Evolutionary conservation across 169 alveolate species (phyloP).

Genomic region (Cytauxzoon felis): DNA sequence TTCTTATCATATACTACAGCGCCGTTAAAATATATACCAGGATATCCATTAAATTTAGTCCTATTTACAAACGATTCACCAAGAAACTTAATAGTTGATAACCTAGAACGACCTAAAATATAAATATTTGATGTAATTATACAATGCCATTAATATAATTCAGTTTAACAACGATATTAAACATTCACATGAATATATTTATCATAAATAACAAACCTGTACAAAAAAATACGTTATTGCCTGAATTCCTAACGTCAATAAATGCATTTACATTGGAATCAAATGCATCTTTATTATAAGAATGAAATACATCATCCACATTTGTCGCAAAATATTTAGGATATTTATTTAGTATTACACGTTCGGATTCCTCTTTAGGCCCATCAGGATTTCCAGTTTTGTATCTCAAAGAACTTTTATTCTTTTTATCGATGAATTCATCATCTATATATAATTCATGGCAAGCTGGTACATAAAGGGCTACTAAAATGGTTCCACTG

Average conservation of each 20-base stretch:
- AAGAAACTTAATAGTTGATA: constrained; percentile 8
- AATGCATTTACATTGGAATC: constrained; percentile 46
- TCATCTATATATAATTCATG: no score
- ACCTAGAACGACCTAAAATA: constrained; percentile 10
- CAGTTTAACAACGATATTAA: no score
- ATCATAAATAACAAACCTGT: constrained; percentile 46
- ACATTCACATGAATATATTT: no score
- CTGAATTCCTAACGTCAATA: neutral
- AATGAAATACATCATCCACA: constrained; percentile 52
- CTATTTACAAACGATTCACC: constrained; percentile 22
- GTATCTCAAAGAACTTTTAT: no score
- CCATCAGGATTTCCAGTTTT: no score
- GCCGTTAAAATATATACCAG: constrained; percentile 62
- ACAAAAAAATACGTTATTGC: constrained; percentile 35
- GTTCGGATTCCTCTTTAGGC: no score
- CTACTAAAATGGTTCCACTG: no score
- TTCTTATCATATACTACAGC: constrained; percentile 48
- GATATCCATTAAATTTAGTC: constrained; percentile 54
- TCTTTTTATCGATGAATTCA: no score
- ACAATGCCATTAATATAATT: no score
- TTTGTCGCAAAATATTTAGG: constrained; percentile 42
- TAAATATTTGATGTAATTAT: neutral
- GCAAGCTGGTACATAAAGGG: no score
- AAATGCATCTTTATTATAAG: constrained; percentile 10
- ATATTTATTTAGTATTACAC: constrained; percentile 13